A percentile compares a stretch with the other conserved stretches of the same genome.
Evolutionary conservation across 202 grass and related monocot species (phyloP).

Genomic region (Zoysia matrella): DNA sequence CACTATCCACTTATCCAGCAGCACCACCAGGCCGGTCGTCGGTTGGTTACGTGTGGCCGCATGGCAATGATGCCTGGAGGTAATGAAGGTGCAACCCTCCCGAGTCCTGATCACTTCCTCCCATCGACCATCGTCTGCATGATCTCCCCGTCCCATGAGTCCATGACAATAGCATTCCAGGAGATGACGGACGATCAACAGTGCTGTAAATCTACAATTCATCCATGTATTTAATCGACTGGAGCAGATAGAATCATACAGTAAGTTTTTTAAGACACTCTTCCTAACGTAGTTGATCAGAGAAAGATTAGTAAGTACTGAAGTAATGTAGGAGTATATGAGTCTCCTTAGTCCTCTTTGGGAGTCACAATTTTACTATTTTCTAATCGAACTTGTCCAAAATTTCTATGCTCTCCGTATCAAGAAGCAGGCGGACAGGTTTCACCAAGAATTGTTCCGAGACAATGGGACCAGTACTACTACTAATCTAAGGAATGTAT

Average conservation of each 20-base stretch:
- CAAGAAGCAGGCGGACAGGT: conserved; percentile 32
- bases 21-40: not conserved
- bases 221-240: not conserved
- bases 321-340: no score
- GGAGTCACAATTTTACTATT: no score
- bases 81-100: not conserved
- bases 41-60: not conserved
- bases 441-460: conserved; percentile 34
- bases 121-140: not conserved
- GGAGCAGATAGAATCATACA: no score
- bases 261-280: no score
- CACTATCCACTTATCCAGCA: conserved; percentile 4
- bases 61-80: not conserved
- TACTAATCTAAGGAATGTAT: conserved; percentile 34
- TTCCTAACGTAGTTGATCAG: no score
- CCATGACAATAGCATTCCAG: not conserved
- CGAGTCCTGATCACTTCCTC: not conserved
- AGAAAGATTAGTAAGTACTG: no score
- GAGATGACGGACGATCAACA: not conserved
- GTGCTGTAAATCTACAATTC: not conserved
- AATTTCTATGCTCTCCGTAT: conserved; percentile 29
- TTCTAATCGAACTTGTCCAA: not conserved
- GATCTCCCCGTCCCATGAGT: not conserved
- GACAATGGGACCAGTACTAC: not conserved
- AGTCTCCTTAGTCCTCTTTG: no score